These are phyloP conservation scores for Botrytis hyacinthi DNA, from an alignment of 2,329 filamentous ascomycete species.

Conservation along the genomic window DNA sequence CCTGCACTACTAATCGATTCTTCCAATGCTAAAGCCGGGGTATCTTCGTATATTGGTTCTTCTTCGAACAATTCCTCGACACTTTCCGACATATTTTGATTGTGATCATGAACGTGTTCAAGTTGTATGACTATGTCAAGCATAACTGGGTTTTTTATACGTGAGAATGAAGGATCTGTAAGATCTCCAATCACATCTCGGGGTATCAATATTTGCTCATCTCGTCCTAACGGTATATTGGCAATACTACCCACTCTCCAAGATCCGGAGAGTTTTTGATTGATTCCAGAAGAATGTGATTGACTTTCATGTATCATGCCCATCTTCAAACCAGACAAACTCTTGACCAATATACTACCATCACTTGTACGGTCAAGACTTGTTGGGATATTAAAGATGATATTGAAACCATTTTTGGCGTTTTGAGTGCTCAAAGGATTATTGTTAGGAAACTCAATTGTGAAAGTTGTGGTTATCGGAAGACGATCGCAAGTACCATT, in stretches of 20 bases:
- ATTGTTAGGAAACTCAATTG: conserved; percentile 59
- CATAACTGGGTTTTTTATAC: conserved; percentile 68
- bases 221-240: conserved; percentile 75
- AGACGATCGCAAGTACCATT: conserved; percentile 78
- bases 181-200: conserved; percentile 73
- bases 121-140: conserved; percentile 68
- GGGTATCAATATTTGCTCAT: conserved; percentile 81
- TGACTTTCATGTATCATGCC: conserved; percentile 65
- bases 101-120: conserved; percentile 32
- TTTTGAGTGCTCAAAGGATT: conserved; percentile 33
- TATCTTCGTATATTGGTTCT: conserved; percentile 25
- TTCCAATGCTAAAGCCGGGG: conserved; percentile 16
- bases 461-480: conserved; percentile 66
- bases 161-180: conserved; percentile 79
- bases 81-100: conserved; percentile 24
- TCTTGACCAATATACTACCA: conserved; percentile 48
- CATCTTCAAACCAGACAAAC: conserved; percentile 58
- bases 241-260: conserved; percentile 81
- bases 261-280: conserved; percentile 42
- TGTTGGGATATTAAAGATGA: conserved; percentile 46
- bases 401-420: conserved; percentile 34
- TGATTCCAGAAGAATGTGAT: conserved; percentile 38
- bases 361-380: conserved; percentile 49
- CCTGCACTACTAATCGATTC: conserved; percentile 26
- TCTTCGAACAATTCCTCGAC: conserved; percentile 29